Percentiles rank a stretch among this genome's conserved stretches.
phyloP scores from a whole-genome alignment of 768 basidiomycete genomes.

The Infundibulicybe gibba region DNA sequence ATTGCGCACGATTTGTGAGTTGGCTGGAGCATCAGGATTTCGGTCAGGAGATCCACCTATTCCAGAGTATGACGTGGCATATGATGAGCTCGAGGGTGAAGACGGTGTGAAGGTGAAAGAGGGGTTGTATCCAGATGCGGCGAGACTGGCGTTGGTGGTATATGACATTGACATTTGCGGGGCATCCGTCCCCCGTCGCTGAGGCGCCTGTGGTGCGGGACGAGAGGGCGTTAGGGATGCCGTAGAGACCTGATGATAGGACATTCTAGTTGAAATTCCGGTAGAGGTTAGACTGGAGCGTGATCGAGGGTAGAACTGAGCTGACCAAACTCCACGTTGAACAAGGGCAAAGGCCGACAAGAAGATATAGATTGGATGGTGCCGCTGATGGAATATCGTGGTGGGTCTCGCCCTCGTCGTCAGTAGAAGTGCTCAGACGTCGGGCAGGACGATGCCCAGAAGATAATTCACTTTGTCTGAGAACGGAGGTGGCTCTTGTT shows the following conservation, averaged over 20 bases:
- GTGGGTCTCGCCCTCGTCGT: too few species aligned
- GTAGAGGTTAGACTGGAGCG: too few species aligned
- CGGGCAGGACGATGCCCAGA: too few species aligned
- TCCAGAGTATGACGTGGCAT: slow-evolving; percentile 67
- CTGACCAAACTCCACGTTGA: too few species aligned
- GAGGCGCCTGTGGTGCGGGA: slow-evolving; percentile 72
- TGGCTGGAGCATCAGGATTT: slow-evolving; percentile 26
- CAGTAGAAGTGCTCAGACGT: too few species aligned
- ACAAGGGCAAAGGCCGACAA: too few species aligned
- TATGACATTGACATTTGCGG: slow-evolving; percentile 25
- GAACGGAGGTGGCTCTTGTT: too few species aligned
- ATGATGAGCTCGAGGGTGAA: slow-evolving; percentile 56
- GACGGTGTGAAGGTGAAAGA: slow-evolving; percentile 52
- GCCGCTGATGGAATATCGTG: too few species aligned
- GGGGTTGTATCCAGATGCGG: slow-evolving; percentile 54
- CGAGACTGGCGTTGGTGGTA: slow-evolving; percentile 37
- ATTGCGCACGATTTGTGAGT: slow-evolving; percentile 52
- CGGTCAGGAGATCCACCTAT: slow-evolving; percentile 79
- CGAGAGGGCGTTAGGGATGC: slow-evolving; percentile 72
- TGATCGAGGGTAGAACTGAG: too few species aligned
- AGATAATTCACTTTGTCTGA: too few species aligned
- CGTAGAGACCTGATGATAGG: slow-evolving; percentile 35
- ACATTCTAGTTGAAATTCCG: slow-evolving; percentile 18
- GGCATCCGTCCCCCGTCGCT: slow-evolving; percentile 40
- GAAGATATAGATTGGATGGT: too few species aligned